Conservation (phyloP, 345 rosid genomes). For the Eutrema yunnanense region DNA sequence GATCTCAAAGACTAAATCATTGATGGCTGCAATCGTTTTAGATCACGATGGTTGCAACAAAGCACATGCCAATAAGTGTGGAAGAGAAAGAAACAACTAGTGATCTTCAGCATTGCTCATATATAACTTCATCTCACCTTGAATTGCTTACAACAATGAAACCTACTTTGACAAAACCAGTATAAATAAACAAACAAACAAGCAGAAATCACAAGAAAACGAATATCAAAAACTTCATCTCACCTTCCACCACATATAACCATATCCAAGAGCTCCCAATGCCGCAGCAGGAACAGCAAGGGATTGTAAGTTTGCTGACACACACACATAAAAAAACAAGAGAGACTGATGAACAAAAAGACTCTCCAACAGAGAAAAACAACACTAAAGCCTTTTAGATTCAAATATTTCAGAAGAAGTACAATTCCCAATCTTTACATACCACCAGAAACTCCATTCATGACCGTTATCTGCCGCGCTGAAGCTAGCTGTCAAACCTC, state of each 20-base stretch:
- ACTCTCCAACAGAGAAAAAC: not conserved
- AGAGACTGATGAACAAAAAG: not conserved
- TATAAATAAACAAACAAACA: not conserved
- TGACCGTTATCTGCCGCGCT: constrained; percentile 56
- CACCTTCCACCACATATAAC: constrained; percentile 99
- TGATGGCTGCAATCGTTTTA: not conserved
- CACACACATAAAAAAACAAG: not conserved
- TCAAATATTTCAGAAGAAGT: not conserved
- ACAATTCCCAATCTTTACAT: constrained; percentile 4
- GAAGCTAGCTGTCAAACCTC: constrained; percentile 74
- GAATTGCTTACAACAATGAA: not conserved
- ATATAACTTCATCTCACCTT: not conserved
- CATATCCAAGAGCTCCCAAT: constrained; percentile 87
- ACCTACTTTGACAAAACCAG: not conserved
- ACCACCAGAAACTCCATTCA: constrained; percentile 68
- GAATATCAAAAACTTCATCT: not conserved
- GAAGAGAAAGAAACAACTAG: not conserved
- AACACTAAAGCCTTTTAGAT: not conserved
- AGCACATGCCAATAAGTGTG: not conserved
- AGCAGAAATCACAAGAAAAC: not conserved
- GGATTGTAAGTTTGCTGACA: constrained; percentile 28
- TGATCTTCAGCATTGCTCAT: constrained; percentile 5
- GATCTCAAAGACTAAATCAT: not conserved
- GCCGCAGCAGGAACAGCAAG: constrained; percentile 76
- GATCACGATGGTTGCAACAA: not conserved